Evolutionary conservation across 441 rosid genomes (phyloP), one percentile per base, ranked within the genome.

Genomic region (Populus hybrid): DNA sequence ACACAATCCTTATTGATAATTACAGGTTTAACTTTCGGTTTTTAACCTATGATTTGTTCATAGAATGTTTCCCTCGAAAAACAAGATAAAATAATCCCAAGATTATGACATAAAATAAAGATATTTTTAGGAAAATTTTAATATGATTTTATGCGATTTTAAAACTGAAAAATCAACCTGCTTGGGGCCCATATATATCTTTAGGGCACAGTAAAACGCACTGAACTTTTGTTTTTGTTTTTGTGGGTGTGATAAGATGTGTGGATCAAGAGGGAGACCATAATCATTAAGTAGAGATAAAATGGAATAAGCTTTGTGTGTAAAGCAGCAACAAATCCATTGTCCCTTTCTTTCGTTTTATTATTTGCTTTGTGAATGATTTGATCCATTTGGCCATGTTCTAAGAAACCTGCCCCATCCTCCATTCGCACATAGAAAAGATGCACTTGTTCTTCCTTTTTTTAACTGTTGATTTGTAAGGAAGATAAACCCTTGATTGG

Each of bases 261-360:
- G 78, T 35, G 73, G 11, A 68, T 20, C 30, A 69, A 64, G 28
- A 65, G 50, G 42, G 42, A 34, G 71, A 26, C 30, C 67, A 67
- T 61, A 14, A 81, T 84, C 68, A 80, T 75, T 65, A 65, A 66
- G 30, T 24, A 5, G 20, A 38, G 74, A 80, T 65, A 66, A 57
- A 73, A 81, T 24, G 35, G 78, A 78, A 81, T 69, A 75, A 64
- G 21, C 8, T 35, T 11, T 72, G 69, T 53, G 67, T 77, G 75
- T 26, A 76, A 81, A 74, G 78, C 23, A 26, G 77, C 74, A 81
- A 74, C 82, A 81, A 76, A 76, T 9, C 57, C 12, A 30, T 71
- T 26, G 73, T 73, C 75, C 35, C 30, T 70, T 76, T 75, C 83
- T 35, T 30, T 73, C 28, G 12, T 73, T 67, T 71, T 77, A 38